phyloP scores from a whole-genome alignment of 768 basidiomycete genomes.

The Leucocoprinus leucothites region DNA sequence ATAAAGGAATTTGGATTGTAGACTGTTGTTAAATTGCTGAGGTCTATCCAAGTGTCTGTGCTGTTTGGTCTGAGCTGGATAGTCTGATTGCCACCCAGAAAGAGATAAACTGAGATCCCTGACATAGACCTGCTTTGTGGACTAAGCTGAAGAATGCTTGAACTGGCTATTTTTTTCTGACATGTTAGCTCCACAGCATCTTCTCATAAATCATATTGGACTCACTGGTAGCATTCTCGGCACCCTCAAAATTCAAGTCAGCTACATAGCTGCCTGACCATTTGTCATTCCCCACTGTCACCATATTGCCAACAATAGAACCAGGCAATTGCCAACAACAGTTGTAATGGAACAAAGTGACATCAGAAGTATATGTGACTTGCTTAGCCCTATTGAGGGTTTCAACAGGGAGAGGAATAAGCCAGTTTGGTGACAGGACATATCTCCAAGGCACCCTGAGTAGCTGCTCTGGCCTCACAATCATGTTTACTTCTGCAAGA shows the following conservation, averaged over 20 bases:
- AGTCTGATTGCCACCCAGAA: too few species aligned
- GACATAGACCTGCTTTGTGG: too few species aligned
- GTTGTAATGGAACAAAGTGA: not conserved
- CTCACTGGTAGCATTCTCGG: not conserved
- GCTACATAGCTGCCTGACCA: not conserved
- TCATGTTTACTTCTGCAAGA: not conserved
- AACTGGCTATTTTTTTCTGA: too few species aligned
- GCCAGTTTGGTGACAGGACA: not conserved
- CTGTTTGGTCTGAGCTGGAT: too few species aligned
- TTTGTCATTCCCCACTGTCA: not conserved
- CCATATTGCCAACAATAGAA: not conserved
- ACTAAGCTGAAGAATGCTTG: too few species aligned
- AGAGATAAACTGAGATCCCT: too few species aligned
- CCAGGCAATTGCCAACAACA: constrained; percentile 2
- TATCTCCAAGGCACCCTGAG: not conserved
- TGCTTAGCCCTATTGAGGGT: not conserved
- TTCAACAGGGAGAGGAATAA: constrained; percentile 1
- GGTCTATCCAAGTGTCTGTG: not conserved
- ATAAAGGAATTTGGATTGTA: not conserved
- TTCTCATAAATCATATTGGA: not conserved
- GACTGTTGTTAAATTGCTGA: not conserved
- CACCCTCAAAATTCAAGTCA: not conserved
- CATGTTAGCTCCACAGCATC: too few species aligned
- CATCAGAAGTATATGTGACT: not conserved
- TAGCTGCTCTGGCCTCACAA: not conserved